Evolutionary conservation across 495 filamentous ascomycete species (phyloP).

Genomic region (Antarctomyces pellizariae): DNA sequence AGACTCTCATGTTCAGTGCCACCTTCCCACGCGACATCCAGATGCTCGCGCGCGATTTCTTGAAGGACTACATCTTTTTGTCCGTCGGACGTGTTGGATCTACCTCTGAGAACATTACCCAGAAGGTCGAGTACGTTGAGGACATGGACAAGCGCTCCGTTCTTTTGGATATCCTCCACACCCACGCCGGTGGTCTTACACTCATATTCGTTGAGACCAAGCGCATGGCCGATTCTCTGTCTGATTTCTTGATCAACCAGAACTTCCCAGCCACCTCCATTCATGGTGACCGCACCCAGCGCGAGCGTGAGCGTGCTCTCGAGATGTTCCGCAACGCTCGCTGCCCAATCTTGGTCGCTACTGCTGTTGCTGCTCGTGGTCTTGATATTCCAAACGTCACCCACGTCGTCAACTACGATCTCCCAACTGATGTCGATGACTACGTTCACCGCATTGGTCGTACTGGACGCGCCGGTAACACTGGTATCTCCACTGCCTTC

Average conservation of each 20-base stretch:
- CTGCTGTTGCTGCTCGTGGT: constrained; percentile 84
- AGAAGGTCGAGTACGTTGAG: constrained; percentile 96
- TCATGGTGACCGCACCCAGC: constrained; percentile 93
- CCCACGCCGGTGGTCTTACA: constrained; percentile 72
- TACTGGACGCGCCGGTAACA: constrained; percentile 98
- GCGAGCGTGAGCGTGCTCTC: constrained; percentile 91
- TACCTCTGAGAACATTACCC: constrained; percentile 98
- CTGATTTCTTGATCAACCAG: constrained; percentile 94
- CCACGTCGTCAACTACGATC: constrained; percentile 97
- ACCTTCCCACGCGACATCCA: constrained; percentile 98
- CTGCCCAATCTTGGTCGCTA: constrained; percentile 90
- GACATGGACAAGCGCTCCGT: constrained; percentile 95
- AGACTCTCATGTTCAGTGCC: constrained; percentile 98
- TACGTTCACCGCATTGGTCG: constrained; percentile 99
- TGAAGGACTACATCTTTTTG: constrained; percentile 96
- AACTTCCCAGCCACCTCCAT: constrained; percentile 97
- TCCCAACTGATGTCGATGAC: constrained; percentile 96
- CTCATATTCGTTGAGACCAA: constrained; percentile 98
- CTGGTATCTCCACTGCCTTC: constrained; percentile 93
- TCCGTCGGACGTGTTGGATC: constrained; percentile 97
- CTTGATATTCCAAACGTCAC: constrained; percentile 97
- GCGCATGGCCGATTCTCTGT: constrained; percentile 95
- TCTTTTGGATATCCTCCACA: constrained; percentile 89
- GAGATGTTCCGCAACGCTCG: constrained; percentile 91
- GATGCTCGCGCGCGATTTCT: constrained; percentile 92